Conservation (phyloP, 164 flowering plant genomes). For the Warburgia ugandensis region DNA sequence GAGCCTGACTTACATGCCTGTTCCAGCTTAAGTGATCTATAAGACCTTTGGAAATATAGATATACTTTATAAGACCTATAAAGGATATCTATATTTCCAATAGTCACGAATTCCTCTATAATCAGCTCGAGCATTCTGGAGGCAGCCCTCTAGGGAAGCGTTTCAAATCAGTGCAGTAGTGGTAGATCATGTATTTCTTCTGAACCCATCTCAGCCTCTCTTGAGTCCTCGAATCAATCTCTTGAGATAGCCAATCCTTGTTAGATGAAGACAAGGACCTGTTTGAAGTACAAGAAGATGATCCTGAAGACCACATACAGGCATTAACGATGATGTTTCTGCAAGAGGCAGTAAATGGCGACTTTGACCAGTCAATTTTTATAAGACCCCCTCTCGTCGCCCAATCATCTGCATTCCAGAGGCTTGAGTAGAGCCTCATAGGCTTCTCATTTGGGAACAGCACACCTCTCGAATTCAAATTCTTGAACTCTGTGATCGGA, state of each 20-base stretch:
- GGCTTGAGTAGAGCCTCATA: constrained; percentile 10
- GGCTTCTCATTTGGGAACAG: constrained; percentile 8
- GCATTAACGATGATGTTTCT: constrained; percentile 1
- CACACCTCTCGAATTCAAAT: constrained; percentile 1
- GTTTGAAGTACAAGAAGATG: constrained; percentile 14
- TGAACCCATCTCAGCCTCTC: constrained; percentile 30
- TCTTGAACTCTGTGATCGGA: constrained; percentile 9
- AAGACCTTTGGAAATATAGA: no score
- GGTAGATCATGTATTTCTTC: constrained; percentile 27
- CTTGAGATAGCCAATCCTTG: no score
- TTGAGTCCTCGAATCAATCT: no score
- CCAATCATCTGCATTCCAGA: constrained; percentile 13
- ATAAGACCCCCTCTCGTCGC: constrained; percentile 8
- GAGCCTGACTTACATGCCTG: no score
- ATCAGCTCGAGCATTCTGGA: constrained; percentile 20
- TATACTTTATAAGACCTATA: no score
- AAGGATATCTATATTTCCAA: no score
- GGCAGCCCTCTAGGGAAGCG: constrained; percentile 33
- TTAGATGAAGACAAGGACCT: no score
- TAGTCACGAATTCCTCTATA: no score
- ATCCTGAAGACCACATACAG: neutral
- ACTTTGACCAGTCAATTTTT: constrained; percentile 2
- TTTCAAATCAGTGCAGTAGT: constrained; percentile 32
- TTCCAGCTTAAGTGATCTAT: no score
- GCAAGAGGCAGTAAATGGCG: constrained; percentile 10